Conservation (phyloP, 148 eudicot genomes). For the Rhododendron mucronatum region DNA sequence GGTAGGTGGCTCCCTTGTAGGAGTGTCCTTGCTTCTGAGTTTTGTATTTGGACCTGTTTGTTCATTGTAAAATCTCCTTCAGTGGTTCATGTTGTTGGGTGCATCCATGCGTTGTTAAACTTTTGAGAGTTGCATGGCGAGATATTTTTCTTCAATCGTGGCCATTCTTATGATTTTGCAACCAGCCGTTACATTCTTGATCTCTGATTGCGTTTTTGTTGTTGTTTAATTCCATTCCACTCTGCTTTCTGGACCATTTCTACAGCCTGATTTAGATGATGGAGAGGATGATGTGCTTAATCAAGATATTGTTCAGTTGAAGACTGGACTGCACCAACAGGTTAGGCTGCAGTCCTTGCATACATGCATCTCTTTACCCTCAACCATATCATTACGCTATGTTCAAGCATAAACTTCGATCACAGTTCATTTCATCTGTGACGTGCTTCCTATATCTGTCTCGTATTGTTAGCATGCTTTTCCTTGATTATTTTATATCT, state of each 20-base stretch:
- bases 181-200: neutral
- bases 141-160: neutral
- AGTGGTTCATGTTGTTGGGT: neutral
- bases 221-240: neutral
- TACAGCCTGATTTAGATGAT: conserved; percentile 83
- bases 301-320: conserved; percentile 52
- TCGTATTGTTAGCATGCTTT: neutral
- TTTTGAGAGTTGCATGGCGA: neutral
- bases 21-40: neutral
- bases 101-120: neutral
- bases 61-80: neutral
- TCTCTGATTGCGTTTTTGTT: neutral
- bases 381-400: neutral
- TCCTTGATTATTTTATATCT: neutral
- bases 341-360: conserved; percentile 24
- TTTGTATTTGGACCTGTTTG: neutral
- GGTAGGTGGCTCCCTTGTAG: neutral
- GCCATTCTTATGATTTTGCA: neutral
- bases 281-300: conserved; percentile 59
- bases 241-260: conserved; percentile 1
- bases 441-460: neutral
- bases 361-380: neutral
- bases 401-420: neutral
- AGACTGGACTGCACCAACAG: conserved; percentile 56
- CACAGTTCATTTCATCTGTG: neutral